Conservation (phyloP, 2,329 filamentous ascomycete species). For the Aphanocladium album region DNA sequence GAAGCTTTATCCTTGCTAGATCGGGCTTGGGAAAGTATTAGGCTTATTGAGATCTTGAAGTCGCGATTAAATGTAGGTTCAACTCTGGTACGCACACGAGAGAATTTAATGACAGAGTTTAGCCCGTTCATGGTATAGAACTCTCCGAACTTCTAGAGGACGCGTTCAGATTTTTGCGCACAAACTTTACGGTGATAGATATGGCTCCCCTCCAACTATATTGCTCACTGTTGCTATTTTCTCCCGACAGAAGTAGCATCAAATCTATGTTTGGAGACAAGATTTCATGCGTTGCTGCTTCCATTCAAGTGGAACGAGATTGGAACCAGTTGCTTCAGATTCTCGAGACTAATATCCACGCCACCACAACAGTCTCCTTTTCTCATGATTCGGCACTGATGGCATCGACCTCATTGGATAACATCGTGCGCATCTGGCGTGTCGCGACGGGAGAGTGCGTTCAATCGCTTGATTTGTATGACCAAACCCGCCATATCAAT, state of each 20-base stretch:
- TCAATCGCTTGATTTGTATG: not conserved
- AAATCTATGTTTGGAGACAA: not conserved
- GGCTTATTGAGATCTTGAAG: conserved; percentile 14
- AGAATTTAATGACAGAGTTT: not conserved
- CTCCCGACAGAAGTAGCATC: not conserved
- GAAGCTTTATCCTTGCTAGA: conserved; percentile 31
- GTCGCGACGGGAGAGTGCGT: not conserved
- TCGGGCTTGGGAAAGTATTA: conserved; percentile 15
- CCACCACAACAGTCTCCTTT: not conserved
- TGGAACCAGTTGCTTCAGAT: not conserved
- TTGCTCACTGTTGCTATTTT: not conserved
- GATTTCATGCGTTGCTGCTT: not conserved
- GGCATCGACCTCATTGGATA: not conserved
- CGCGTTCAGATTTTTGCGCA: not conserved
- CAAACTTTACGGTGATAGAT: not conserved
- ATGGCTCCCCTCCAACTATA: not conserved
- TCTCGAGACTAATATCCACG: not conserved
- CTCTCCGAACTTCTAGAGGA: not conserved
- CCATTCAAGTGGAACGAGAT: not conserved
- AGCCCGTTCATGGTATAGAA: not conserved
- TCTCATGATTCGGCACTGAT: not conserved
- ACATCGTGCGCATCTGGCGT: not conserved
- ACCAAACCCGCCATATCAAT: too few species aligned
- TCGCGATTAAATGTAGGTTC: not conserved
- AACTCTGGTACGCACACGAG: not conserved